Conservation (phyloP, 169 alveolate genomes). For the Cryptosporidium sp. region DNA sequence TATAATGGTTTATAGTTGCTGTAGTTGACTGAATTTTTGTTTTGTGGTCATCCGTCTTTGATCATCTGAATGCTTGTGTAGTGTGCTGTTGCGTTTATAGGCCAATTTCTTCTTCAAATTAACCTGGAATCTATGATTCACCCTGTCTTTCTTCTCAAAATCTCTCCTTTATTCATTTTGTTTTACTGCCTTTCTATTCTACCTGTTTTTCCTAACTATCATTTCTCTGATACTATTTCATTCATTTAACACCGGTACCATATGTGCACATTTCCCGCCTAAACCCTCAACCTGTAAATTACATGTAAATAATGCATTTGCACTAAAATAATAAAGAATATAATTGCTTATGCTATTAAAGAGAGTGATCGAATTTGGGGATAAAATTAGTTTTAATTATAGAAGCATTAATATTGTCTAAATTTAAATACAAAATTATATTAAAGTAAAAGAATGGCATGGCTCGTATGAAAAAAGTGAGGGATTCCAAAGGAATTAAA, state of each 20-base stretch:
- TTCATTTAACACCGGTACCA: neutral
- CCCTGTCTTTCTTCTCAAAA: no score
- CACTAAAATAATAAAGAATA: neutral
- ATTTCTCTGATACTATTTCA: no score
- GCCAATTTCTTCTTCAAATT: no score
- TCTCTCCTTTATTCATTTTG: no score
- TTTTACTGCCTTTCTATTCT: neutral
- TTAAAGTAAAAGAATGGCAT: neutral
- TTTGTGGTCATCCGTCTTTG: no score
- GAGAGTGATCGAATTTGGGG: slow-evolving; percentile 9
- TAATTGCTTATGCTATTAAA: neutral
- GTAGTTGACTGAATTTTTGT: no score
- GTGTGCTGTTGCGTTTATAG: no score
- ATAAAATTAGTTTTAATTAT: neutral
- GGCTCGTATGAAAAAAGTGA: slow-evolving; percentile 14
- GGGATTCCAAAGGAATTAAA: neutral
- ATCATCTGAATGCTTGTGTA: no score
- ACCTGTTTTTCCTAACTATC: neutral
- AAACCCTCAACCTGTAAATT: neutral
- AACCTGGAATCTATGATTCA: no score
- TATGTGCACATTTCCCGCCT: neutral
- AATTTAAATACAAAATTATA: neutral
- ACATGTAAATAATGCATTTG: neutral
- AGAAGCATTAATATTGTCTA: neutral
- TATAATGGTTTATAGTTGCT: no score